phyloP scores from a whole-genome alignment of 164 flowering plant genomes.

The Cinnamomum micranthum region DNA sequence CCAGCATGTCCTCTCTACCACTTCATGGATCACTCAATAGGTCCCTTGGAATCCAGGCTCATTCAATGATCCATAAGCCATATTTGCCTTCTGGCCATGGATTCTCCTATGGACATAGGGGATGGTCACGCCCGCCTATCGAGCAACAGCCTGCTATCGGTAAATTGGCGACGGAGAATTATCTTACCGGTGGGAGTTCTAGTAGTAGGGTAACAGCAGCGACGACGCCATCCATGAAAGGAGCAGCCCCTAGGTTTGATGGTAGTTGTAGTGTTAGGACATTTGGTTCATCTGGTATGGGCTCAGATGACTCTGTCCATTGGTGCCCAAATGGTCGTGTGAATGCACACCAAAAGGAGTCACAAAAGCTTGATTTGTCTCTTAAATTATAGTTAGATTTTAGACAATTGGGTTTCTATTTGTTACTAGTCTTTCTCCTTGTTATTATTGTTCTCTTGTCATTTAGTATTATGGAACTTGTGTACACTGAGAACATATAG shows the following conservation, averaged over 20 bases:
- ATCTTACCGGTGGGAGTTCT: neutral
- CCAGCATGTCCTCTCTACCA: constrained; percentile 55
- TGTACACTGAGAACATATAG: neutral
- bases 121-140: constrained; percentile 30
- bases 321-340: constrained; percentile 15
- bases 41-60: constrained; percentile 64
- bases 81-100: constrained; percentile 12
- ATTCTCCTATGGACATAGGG: constrained; percentile 16
- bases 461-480: neutral
- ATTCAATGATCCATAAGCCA: constrained; percentile 57
- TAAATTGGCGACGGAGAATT: constrained; percentile 22
- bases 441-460: neutral
- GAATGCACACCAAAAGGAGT: constrained; percentile 7
- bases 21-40: constrained; percentile 45
- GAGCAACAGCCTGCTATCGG: constrained; percentile 47
- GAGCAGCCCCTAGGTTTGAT: constrained; percentile 38
- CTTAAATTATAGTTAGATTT: constrained; percentile 6
- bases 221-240: constrained; percentile 1
- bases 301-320: constrained; percentile 3
- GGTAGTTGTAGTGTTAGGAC: constrained; percentile 1
- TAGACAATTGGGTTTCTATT: neutral
- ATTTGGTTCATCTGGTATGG: constrained; percentile 14
- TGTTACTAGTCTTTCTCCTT: neutral
- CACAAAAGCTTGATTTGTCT: constrained; percentile 11
- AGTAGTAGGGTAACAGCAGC: constrained; percentile 2